These are phyloP conservation scores for Didymella keratinophila DNA, from an alignment of 2,329 filamentous ascomycete species.

Conservation along the genomic window DNA sequence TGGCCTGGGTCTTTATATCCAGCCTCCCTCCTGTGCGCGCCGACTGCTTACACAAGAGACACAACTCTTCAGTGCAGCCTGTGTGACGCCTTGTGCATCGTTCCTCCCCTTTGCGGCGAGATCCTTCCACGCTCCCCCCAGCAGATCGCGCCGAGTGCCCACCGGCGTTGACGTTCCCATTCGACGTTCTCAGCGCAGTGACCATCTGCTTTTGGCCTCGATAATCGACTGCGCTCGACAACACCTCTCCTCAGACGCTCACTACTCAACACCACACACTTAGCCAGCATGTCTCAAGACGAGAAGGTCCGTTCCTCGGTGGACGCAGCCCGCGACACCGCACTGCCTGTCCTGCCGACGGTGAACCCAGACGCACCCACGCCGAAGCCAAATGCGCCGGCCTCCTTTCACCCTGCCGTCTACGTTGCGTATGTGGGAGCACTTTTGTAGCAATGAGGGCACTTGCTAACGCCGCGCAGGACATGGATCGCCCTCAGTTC, in stretches of 20 bases:
- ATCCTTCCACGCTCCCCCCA: slow-evolving; percentile 31
- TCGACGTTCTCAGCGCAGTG: slow-evolving; percentile 27
- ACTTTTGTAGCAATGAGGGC: slow-evolving; percentile 50
- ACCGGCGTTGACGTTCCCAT: slow-evolving; percentile 24
- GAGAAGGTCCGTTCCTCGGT: slow-evolving; percentile 85
- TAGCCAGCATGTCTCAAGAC: slow-evolving; percentile 64
- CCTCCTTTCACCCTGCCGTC: slow-evolving; percentile 78
- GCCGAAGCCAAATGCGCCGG: slow-evolving; percentile 64
- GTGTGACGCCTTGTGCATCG: slow-evolving; percentile 34
- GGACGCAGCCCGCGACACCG: slow-evolving; percentile 71
- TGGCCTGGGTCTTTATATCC: slow-evolving; percentile 30
- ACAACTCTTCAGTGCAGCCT: slow-evolving; percentile 38
- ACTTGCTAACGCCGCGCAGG: slow-evolving; percentile 58
- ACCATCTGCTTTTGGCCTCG: slow-evolving; percentile 31
- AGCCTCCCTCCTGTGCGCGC: slow-evolving; percentile 34
- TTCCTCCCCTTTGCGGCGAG: slow-evolving; percentile 26
- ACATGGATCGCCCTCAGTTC: slow-evolving; percentile 93
- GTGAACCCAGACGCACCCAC: slow-evolving; percentile 80
- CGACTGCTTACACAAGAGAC: slow-evolving; percentile 20
- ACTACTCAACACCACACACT: slow-evolving; percentile 28
- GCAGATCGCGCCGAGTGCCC: slow-evolving; percentile 30
- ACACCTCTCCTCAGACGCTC: slow-evolving; percentile 31
- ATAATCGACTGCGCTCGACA: slow-evolving; percentile 21
- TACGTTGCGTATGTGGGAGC: slow-evolving; percentile 71
- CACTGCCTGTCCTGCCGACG: slow-evolving; percentile 74